A percentile compares a stretch with the other conserved stretches of the same genome.
Evolutionary conservation across 31 red algal species (phyloP).

Genomic region (Odonthalia washingtoniensis): DNA sequence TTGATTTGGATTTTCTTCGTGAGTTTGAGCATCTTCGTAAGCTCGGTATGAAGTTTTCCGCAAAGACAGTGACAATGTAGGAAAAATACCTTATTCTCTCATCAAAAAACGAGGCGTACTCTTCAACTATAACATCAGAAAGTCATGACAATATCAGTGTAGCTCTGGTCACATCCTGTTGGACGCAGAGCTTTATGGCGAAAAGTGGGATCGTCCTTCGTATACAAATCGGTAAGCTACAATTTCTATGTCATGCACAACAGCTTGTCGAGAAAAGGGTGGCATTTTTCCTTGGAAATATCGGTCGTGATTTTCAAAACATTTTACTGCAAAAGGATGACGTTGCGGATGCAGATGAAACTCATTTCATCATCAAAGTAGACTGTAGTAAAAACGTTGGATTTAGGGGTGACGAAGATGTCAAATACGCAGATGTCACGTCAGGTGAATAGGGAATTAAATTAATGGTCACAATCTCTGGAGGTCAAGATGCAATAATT

Average conservation of each 20-base stretch:
- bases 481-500: constrained; percentile 1
- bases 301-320: constrained; percentile 30
- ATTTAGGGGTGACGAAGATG: not conserved
- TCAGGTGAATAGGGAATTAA: constrained; percentile 33
- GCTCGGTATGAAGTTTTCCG: constrained; percentile 25
- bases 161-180: not conserved
- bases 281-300: constrained; percentile 37
- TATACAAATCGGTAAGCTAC: constrained; percentile 30
- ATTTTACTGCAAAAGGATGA: not conserved
- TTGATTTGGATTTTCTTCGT: not conserved
- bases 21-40: constrained; percentile 45
- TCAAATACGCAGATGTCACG: constrained; percentile 17
- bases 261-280: constrained; percentile 30
- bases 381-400: constrained; percentile 30
- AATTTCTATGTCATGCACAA: not conserved
- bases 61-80: not conserved
- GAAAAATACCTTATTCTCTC: not conserved
- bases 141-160: not conserved
- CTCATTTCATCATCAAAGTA: constrained; percentile 45
- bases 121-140: not conserved
- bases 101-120: not conserved
- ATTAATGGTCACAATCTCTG: constrained; percentile 42
- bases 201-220: constrained; percentile 13
- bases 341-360: constrained; percentile 52
- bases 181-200: constrained; percentile 35